Conservation (phyloP, 805 yeast species). For the Candida sanyiensis region DNA sequence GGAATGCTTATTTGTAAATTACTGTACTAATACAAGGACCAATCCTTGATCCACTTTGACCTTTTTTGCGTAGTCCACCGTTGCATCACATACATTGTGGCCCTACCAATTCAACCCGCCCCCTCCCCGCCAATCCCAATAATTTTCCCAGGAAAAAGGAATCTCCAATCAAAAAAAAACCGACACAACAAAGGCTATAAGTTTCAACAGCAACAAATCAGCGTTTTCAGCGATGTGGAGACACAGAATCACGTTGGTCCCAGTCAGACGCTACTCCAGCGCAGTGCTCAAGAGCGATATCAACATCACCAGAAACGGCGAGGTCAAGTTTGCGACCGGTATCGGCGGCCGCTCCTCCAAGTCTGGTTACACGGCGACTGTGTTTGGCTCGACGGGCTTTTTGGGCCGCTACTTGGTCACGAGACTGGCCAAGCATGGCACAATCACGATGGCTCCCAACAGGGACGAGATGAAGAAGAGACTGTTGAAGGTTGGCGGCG, state of each 20-base stretch:
- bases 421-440: constrained; percentile 78
- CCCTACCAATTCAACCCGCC: constrained; percentile 1
- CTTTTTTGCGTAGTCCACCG: not conserved
- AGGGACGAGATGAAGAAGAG: constrained; percentile 75
- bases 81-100: not conserved
- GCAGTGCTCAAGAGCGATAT: constrained; percentile 45
- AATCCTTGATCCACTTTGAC: no score
- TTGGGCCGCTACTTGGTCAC: constrained; percentile 68
- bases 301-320: constrained; percentile 69
- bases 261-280: constrained; percentile 19
- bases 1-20: no score
- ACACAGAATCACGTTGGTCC: constrained; percentile 3
- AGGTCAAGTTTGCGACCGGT: constrained; percentile 66
- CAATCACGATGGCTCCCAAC: constrained; percentile 69
- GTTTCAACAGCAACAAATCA: not conserved
- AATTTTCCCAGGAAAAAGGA: not conserved
- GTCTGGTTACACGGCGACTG: constrained; percentile 85
- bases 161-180: not conserved
- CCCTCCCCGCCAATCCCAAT: no score
- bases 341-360: constrained; percentile 79
- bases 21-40: no score
- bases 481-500: constrained; percentile 77
- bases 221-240: constrained; percentile 5
- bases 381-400: constrained; percentile 78
- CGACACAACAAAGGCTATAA: not conserved